Conservation (phyloP, 208 protist species). For the Wallacemonas sp. region DNA sequence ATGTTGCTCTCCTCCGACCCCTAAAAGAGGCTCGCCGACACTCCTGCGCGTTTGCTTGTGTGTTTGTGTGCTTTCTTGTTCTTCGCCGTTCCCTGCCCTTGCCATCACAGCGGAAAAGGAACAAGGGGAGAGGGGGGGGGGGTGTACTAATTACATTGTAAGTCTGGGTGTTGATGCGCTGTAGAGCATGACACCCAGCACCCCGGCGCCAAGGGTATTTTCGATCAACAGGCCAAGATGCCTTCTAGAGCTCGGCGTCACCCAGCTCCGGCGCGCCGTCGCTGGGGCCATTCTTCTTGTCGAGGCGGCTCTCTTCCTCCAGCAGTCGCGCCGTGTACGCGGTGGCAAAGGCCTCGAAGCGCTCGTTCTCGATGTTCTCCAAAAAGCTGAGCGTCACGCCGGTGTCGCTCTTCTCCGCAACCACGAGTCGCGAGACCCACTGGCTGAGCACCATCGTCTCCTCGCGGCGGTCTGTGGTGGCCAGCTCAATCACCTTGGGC, state of each 20-base stretch:
- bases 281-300: slow-evolving; percentile 37
- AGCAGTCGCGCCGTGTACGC: slow-evolving; percentile 52
- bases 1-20: too few species aligned
- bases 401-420: slow-evolving; percentile 43
- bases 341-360: slow-evolving; percentile 42
- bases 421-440: slow-evolving; percentile 57
- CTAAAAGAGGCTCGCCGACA: too few species aligned
- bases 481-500: slow-evolving; percentile 71
- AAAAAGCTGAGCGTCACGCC: slow-evolving; percentile 59
- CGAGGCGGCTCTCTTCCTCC: slow-evolving; percentile 54
- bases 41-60: too few species aligned
- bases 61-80: too few species aligned
- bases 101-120: too few species aligned
- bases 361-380: slow-evolving; percentile 49
- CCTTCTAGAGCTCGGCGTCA: slow-evolving; percentile 17
- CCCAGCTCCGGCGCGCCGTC: not conserved
- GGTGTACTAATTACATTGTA: too few species aligned
- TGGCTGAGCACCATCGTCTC: slow-evolving; percentile 65
- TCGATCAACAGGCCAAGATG: not conserved
- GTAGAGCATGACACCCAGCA: too few species aligned
- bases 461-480: slow-evolving; percentile 44
- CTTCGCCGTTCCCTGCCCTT: too few species aligned
- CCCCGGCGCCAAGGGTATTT: too few species aligned
- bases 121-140: too few species aligned
- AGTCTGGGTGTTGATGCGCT: too few species aligned